phyloP scores from a whole-genome alignment of 306 rosid species.

The Trichosanthes truncata region DNA sequence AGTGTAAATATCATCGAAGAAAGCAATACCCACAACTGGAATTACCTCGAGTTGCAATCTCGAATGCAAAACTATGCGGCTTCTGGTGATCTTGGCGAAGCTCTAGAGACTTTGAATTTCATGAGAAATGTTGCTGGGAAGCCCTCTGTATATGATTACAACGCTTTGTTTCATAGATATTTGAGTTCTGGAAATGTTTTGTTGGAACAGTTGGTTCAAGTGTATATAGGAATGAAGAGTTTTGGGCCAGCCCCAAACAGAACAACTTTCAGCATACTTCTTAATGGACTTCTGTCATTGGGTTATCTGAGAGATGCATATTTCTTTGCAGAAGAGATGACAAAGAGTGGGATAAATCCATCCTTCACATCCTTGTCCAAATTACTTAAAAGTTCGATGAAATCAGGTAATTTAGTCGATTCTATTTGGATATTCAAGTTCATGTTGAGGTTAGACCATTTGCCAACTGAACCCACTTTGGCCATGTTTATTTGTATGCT shows the following conservation, averaged over 20 bases:
- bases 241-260: slow-evolving; percentile 33
- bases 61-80: slow-evolving; percentile 26
- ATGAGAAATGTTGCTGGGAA: slow-evolving; percentile 25
- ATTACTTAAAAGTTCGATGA: slow-evolving; percentile 22
- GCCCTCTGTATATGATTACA: slow-evolving; percentile 34
- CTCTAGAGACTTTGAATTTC: slow-evolving; percentile 22
- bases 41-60: slow-evolving; percentile 18
- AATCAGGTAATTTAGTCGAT: slow-evolving; percentile 13
- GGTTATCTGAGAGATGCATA: slow-evolving; percentile 18
- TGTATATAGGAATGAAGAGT: slow-evolving; percentile 31
- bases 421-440: slow-evolving; percentile 19
- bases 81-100: slow-evolving; percentile 21
- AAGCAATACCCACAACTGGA: neutral
- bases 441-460: slow-evolving; percentile 30
- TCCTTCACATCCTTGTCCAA: slow-evolving; percentile 24
- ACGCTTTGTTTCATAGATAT: slow-evolving; percentile 27
- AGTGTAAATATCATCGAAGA: slow-evolving; percentile 10
- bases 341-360: slow-evolving; percentile 23
- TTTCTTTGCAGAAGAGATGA: slow-evolving; percentile 28
- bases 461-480: slow-evolving; percentile 21
- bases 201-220: slow-evolving; percentile 15
- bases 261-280: slow-evolving; percentile 30
- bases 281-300: slow-evolving; percentile 28
- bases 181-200: slow-evolving; percentile 21
- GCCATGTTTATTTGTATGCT: slow-evolving; percentile 25